Evolutionary conservation across 148 eudicot species (phyloP).

Genomic region (Vaccinium myrtillus): DNA sequence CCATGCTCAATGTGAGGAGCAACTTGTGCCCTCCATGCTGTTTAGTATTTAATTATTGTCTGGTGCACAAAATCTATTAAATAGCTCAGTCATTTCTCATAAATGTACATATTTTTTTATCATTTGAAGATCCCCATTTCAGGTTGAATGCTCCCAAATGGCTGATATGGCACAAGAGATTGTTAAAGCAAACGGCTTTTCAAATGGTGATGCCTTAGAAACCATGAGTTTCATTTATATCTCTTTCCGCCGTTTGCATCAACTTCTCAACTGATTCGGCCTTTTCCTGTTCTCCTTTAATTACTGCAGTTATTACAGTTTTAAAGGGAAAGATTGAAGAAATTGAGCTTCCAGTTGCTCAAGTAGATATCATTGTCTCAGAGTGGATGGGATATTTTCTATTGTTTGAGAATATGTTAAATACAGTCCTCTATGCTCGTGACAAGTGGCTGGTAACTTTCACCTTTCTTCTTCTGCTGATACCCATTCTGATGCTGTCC

Average conservation of each 20-base stretch:
- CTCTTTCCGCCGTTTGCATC: neutral
- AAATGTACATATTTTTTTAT: neutral
- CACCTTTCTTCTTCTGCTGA: neutral
- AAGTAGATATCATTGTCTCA: conserved; percentile 92
- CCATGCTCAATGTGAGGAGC: neutral
- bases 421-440: conserved; percentile 96
- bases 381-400: conserved; percentile 99
- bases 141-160: conserved; percentile 99
- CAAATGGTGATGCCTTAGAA: conserved; percentile 52
- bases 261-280: conserved; percentile 2
- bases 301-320: conserved; percentile 77
- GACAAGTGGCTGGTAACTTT: conserved; percentile 96
- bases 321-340: conserved; percentile 95
- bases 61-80: neutral
- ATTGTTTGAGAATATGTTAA: conserved; percentile 87
- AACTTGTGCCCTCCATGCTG: neutral
- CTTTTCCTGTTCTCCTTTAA: conserved; percentile 1
- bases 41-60: neutral
- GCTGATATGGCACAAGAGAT: conserved; percentile 94
- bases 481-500: neutral
- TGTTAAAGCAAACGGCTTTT: conserved; percentile 71
- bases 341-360: conserved; percentile 82
- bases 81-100: neutral
- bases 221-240: conserved; percentile 8
- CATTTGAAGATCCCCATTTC: conserved; percentile 15